These are phyloP conservation scores for Yarrowia galli DNA, from an alignment of 1,139 yeast species.

Conservation along the genomic window DNA sequence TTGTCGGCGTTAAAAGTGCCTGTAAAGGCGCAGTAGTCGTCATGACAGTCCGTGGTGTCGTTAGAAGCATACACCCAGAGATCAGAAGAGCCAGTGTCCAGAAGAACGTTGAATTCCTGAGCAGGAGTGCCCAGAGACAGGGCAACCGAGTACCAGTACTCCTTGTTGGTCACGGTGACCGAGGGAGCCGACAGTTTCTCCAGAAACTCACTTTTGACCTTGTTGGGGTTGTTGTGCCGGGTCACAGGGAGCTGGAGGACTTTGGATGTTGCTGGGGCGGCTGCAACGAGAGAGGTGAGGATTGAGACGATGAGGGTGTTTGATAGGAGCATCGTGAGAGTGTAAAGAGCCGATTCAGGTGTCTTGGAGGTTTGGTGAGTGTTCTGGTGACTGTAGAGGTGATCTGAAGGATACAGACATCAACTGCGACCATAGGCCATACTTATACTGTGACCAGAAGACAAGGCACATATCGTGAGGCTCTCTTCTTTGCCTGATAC, in stretches of 20 bases:
- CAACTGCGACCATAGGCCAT: too few species aligned
- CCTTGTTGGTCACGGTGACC: slow-evolving; percentile 30
- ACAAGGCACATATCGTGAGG: too few species aligned
- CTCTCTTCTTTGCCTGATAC: too few species aligned
- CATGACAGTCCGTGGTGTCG: slow-evolving; percentile 41
- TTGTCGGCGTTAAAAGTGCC: slow-evolving; percentile 81
- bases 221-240: slow-evolving; percentile 20
- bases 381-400: not conserved
- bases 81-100: slow-evolving; percentile 60
- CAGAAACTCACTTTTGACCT: not conserved
- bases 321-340: slow-evolving; percentile 4
- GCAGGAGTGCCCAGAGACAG: slow-evolving; percentile 83
- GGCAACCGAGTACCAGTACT: slow-evolving; percentile 47
- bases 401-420: not conserved
- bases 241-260: slow-evolving; percentile 23
- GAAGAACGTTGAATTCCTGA: slow-evolving; percentile 69
- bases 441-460: too few species aligned
- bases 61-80: slow-evolving; percentile 53
- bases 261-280: slow-evolving; percentile 19
- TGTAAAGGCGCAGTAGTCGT: slow-evolving; percentile 3
- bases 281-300: not conserved
- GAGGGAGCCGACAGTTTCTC: not conserved
- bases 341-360: not conserved
- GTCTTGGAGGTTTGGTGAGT: too few species aligned
- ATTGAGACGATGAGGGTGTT: slow-evolving; percentile 21